Percentiles rank a stretch among this genome's conserved stretches.
These are phyloP conservation scores for Hypoxylon fuscum DNA, from an alignment of 495 filamentous ascomycete species.

Conservation along the genomic window DNA sequence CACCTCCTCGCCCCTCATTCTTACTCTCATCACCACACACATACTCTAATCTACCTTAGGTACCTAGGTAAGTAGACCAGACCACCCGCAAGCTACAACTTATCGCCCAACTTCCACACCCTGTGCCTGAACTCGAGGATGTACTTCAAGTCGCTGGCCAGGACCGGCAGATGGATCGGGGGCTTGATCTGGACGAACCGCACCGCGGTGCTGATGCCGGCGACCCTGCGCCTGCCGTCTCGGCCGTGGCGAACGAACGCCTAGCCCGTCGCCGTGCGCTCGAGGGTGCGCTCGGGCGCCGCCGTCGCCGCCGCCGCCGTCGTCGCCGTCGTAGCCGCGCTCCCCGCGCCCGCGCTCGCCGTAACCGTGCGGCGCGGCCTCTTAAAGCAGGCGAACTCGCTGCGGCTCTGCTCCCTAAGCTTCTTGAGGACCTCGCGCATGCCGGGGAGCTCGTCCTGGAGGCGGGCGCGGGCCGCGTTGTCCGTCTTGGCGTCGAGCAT, in stretches of 20 bases:
- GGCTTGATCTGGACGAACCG: constrained; percentile 6
- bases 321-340: no score
- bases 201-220: background rate
- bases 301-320: background rate
- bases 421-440: constrained; percentile 87
- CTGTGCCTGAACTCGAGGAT: constrained; percentile 26
- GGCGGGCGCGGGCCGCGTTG: constrained; percentile 76
- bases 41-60: background rate
- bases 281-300: constrained; percentile 15
- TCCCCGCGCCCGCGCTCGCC: no score
- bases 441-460: constrained; percentile 87
- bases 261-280: constrained; percentile 44
- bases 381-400: constrained; percentile 85
- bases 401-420: constrained; percentile 81
- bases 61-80: no score
- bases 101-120: constrained; percentile 9
- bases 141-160: constrained; percentile 11
- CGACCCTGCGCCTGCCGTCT: background rate
- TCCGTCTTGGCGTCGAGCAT: constrained; percentile 88
- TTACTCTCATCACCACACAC: background rate
- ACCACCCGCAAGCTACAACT: background rate
- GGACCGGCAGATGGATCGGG: constrained; percentile 5
- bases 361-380: constrained; percentile 58
- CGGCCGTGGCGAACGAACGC: constrained; percentile 17
- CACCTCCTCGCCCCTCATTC: no score